Conservation (phyloP, 371 early-diverging fungal genomes). For the Lichtheimia ramosa region DNA sequence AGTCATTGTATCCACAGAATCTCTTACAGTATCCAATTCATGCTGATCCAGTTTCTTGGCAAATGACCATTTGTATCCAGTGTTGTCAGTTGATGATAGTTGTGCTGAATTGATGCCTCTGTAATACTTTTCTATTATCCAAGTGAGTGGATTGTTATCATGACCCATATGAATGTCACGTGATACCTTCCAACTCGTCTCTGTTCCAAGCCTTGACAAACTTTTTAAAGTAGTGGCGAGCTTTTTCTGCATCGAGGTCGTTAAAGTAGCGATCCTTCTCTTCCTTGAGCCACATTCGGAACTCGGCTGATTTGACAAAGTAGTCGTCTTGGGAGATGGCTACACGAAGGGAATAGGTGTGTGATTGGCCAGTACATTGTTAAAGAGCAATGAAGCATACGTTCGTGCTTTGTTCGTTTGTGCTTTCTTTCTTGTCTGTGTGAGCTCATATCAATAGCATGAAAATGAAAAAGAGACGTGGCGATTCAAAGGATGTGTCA, state of each 20-base stretch:
- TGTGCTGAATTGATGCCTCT: conserved; percentile 68
- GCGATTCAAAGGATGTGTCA: no score
- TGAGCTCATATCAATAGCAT: background rate
- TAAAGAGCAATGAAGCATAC: background rate
- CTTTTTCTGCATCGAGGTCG: conserved; percentile 68
- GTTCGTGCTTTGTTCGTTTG: background rate
- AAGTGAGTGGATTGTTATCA: background rate
- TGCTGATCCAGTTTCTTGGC: conserved; percentile 60
- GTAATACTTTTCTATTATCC: conserved; percentile 60
- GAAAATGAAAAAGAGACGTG: conserved; percentile 1
- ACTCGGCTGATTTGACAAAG: conserved; percentile 74
- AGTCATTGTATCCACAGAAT: conserved; percentile 67
- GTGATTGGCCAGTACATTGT: background rate
- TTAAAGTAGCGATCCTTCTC: conserved; percentile 73
- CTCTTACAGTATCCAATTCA: conserved; percentile 59
- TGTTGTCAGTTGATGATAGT: conserved; percentile 59
- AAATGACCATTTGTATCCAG: conserved; percentile 80
- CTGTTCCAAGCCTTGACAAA: conserved; percentile 80
- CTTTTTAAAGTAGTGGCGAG: conserved; percentile 74
- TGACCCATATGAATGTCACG: background rate
- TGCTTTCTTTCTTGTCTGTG: background rate
- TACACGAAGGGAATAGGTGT: conserved; percentile 8
- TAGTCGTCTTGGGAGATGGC: conserved; percentile 74
- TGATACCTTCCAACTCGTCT: conserved; percentile 58
- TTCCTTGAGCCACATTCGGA: conserved; percentile 80